phyloP scores from a whole-genome alignment of 2,329 filamentous ascomycete species.

The Aspergillus sp. region DNA sequence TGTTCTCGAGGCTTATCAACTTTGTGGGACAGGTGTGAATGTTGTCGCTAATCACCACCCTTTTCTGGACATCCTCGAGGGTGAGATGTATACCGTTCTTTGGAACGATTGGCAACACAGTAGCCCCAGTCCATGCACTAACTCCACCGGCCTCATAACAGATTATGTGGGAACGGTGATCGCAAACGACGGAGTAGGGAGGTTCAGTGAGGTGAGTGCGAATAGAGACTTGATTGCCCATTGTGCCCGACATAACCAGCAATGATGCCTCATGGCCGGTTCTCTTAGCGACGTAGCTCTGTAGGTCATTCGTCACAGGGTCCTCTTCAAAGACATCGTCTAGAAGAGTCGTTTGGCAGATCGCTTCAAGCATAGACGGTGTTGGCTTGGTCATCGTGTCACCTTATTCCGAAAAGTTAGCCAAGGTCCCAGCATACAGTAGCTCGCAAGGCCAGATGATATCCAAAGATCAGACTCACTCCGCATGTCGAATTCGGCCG shows the following conservation, averaged over 20 bases:
- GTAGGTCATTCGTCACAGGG: slow-evolving; percentile 74
- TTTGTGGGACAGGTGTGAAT: slow-evolving; percentile 79
- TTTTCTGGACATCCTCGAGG: slow-evolving; percentile 72
- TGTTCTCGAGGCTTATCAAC: slow-evolving; percentile 85
- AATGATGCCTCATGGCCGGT: slow-evolving; percentile 77
- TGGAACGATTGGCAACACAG: slow-evolving; percentile 69
- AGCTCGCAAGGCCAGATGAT: not conserved
- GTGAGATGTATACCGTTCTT: slow-evolving; percentile 75
- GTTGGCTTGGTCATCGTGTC: slow-evolving; percentile 79
- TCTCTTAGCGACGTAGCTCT: slow-evolving; percentile 73
- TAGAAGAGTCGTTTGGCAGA: slow-evolving; percentile 72
- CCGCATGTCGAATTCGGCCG: slow-evolving; percentile 61
- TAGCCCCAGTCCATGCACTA: slow-evolving; percentile 71
- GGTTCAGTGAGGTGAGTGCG: slow-evolving; percentile 77
- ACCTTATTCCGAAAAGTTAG: slow-evolving; percentile 44
- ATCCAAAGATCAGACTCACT: slow-evolving; percentile 40
- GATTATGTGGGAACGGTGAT: slow-evolving; percentile 77
- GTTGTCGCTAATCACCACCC: slow-evolving; percentile 66
- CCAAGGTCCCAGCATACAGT: not conserved
- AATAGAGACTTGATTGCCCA: slow-evolving; percentile 89
- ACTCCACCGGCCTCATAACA: slow-evolving; percentile 69
- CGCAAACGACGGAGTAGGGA: slow-evolving; percentile 79
- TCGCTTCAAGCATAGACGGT: slow-evolving; percentile 77
- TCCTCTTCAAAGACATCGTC: slow-evolving; percentile 88
- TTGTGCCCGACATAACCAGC: slow-evolving; percentile 86